These are phyloP conservation scores for Limonium bicolor DNA, from an alignment of 148 eudicot genomes.

Conservation along the genomic window DNA sequence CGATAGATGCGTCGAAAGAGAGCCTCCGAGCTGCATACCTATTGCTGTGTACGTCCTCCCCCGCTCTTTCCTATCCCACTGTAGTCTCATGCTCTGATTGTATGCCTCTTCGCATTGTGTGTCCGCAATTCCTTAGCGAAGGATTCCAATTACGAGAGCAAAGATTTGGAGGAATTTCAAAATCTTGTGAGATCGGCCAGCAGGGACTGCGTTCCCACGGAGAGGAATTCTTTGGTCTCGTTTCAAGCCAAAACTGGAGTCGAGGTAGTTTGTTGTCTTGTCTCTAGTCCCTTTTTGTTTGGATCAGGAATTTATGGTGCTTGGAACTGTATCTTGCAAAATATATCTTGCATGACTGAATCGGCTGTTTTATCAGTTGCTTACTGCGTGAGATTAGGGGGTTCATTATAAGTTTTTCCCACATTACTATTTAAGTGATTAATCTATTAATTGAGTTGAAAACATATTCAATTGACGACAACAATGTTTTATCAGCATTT, in stretches of 20 bases:
- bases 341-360: too few species aligned
- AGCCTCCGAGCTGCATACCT: constrained; percentile 47
- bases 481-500: too few species aligned
- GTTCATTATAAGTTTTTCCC: too few species aligned
- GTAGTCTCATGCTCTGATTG: not conserved
- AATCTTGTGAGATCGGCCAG: constrained; percentile 41
- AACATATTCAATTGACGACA: too few species aligned
- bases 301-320: too few species aligned
- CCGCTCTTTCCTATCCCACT: not conserved
- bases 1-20: constrained; percentile 66
- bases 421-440: too few species aligned
- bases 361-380: too few species aligned
- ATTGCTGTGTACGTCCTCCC: constrained; percentile 26
- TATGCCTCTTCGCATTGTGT: not conserved
- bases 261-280: constrained; percentile 57
- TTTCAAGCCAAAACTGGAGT: constrained; percentile 80
- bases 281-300: too few species aligned
- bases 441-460: too few species aligned
- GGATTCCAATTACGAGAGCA: constrained; percentile 19
- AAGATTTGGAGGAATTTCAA: constrained; percentile 56
- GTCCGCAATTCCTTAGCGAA: too few species aligned
- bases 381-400: too few species aligned
- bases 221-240: constrained; percentile 49
- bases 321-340: too few species aligned
- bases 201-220: constrained; percentile 71